These are phyloP conservation scores for Fusarium foetens DNA, from an alignment of 2,329 filamentous ascomycete genomes.

Conservation along the genomic window DNA sequence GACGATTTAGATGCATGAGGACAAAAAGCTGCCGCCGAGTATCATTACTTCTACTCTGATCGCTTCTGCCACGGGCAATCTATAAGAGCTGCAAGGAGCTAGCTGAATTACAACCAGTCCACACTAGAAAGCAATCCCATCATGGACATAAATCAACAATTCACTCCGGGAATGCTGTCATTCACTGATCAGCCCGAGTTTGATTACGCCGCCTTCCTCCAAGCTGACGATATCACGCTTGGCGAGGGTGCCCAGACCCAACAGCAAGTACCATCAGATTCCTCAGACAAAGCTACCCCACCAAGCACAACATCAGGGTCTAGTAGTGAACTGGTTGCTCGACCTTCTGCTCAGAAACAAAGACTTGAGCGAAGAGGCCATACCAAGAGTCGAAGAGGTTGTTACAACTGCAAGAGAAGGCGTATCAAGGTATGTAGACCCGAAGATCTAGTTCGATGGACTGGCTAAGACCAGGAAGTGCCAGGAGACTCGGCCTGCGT, in stretches of 20 bases:
- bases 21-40: background rate
- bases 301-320: slow-evolving; percentile 44
- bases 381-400: slow-evolving; percentile 72
- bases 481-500: slow-evolving; percentile 72
- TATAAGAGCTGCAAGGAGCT: slow-evolving; percentile 1
- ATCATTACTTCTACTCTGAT: background rate
- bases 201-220: slow-evolving; percentile 54
- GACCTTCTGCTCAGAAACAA: slow-evolving; percentile 41
- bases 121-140: background rate
- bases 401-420: slow-evolving; percentile 73
- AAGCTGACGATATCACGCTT: slow-evolving; percentile 42
- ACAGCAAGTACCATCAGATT: slow-evolving; percentile 42
- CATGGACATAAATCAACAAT: slow-evolving; percentile 47
- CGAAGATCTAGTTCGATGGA: fast-evolving
- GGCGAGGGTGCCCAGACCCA: slow-evolving; percentile 30
- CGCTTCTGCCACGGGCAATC: background rate
- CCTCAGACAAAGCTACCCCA: slow-evolving; percentile 47
- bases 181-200: slow-evolving; percentile 49
- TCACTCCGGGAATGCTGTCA: slow-evolving; percentile 44
- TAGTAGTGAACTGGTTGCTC: slow-evolving; percentile 29
- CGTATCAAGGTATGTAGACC: slow-evolving; percentile 66
- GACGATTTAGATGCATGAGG: background rate
- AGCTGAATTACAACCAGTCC: background rate
- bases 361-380: slow-evolving; percentile 68
- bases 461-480: slow-evolving; percentile 57